Conservation (phyloP, 73 alveolate genomes). For the Paramecium sonneborni region DNA sequence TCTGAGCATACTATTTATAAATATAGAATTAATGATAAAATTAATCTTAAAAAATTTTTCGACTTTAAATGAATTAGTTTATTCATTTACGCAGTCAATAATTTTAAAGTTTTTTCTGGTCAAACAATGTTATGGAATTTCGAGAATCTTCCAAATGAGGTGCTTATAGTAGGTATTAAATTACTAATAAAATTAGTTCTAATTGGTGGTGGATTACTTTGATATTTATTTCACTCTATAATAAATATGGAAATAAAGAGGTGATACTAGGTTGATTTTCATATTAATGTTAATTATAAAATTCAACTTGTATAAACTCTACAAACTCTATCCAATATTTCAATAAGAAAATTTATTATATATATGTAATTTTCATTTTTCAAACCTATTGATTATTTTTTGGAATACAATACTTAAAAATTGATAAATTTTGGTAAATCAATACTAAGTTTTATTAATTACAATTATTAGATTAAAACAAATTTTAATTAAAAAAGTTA, state of each 20-base stretch:
- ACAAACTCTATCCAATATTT: too few species aligned
- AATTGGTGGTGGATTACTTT: slow-evolving; percentile 59
- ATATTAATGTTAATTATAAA: too few species aligned
- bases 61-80: background rate
- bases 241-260: background rate
- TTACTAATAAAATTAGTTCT: background rate
- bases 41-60: background rate
- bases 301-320: too few species aligned
- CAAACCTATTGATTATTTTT: too few species aligned
- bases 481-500: too few species aligned
- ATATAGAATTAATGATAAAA: background rate
- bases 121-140: background rate
- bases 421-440: too few species aligned
- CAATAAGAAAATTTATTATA: too few species aligned
- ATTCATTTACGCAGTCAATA: background rate
- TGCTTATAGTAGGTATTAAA: background rate
- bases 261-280: too few species aligned
- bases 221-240: background rate
- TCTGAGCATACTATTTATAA: background rate
- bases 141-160: background rate
- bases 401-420: too few species aligned
- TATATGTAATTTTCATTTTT: too few species aligned
- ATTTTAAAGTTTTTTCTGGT: background rate
- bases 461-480: too few species aligned
- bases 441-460: too few species aligned